Evolutionary conservation across 306 rosid genomes (phyloP).

Genomic region (Quercus cerris): DNA sequence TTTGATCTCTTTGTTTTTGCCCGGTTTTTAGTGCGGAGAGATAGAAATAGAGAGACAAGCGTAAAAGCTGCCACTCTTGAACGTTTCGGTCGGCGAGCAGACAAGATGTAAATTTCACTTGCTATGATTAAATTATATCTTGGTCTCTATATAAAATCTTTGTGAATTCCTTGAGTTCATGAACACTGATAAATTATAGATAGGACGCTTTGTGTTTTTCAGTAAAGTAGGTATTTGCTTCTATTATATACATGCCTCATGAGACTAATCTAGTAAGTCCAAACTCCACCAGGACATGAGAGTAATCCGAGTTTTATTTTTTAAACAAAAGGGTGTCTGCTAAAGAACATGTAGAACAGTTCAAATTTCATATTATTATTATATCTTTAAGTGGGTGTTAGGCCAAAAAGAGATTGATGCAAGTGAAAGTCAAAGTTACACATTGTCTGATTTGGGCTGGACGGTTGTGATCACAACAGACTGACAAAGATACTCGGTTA

Average conservation of each 20-base stretch:
- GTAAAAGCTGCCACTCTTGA: constrained; percentile 61
- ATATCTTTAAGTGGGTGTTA: constrained; percentile 14
- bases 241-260: constrained; percentile 14
- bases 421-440: constrained; percentile 76
- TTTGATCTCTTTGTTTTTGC: constrained; percentile 33
- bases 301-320: constrained; percentile 46
- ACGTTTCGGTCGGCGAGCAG: constrained; percentile 60
- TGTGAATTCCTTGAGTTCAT: constrained; percentile 47
- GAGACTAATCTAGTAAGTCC: constrained; percentile 38
- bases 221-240: constrained; percentile 53
- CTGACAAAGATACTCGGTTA: constrained; percentile 73
- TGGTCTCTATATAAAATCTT: background rate
- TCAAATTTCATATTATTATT: constrained; percentile 6
- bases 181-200: constrained; percentile 15
- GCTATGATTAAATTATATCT: constrained; percentile 18
- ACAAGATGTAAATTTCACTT: constrained; percentile 46
- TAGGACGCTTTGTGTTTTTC: constrained; percentile 37
- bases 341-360: constrained; percentile 32
- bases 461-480: constrained; percentile 65
- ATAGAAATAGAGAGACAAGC: constrained; percentile 52
- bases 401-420: constrained; percentile 21
- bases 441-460: constrained; percentile 70
- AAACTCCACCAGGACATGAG: constrained; percentile 41
- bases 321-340: constrained; percentile 41
- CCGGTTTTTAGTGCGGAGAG: constrained; percentile 56